Conservation (phyloP, 129 eudicot species). For the Tagetes patula region DNA sequence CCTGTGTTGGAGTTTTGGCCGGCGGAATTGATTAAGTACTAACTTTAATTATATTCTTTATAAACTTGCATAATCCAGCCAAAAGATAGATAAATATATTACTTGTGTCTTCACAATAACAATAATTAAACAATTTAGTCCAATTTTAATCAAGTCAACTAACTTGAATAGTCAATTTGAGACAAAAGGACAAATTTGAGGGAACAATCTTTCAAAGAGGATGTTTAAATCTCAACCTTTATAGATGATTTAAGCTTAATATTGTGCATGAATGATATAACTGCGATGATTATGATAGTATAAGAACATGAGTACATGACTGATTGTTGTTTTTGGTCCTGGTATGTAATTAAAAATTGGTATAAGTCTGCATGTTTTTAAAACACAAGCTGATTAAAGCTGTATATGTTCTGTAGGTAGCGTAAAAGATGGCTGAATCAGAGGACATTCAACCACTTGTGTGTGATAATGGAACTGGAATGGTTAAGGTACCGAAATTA, state of each 20-base stretch:
- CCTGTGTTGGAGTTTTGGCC: neutral
- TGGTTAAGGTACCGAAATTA: constrained; percentile 61
- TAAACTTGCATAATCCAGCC: neutral
- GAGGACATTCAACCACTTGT: constrained; percentile 91
- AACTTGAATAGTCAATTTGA: constrained; percentile 13
- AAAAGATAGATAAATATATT: no score
- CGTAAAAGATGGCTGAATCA: constrained; percentile 62
- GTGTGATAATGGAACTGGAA: constrained; percentile 87
- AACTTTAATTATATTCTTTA: neutral
- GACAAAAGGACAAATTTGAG: neutral
- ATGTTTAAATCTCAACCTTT: constrained; percentile 9
- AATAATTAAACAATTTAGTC: neutral
- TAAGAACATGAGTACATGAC: constrained; percentile 1
- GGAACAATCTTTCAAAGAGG: constrained; percentile 2
- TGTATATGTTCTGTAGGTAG: constrained; percentile 34
- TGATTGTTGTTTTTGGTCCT: constrained; percentile 1
- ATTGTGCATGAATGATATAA: neutral
- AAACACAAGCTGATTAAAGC: constrained; percentile 15
- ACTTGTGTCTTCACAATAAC: neutral
- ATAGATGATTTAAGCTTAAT: neutral
- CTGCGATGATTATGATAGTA: neutral
- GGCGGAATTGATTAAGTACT: neutral
- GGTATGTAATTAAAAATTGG: neutral
- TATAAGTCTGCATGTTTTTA: neutral
- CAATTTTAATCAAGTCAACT: neutral